A percentile compares a stretch with the other conserved stretches of the same genome.
Evolutionary conservation across 2,329 filamentous ascomycete genomes (phyloP).

Genomic region (Alternaria sp.): DNA sequence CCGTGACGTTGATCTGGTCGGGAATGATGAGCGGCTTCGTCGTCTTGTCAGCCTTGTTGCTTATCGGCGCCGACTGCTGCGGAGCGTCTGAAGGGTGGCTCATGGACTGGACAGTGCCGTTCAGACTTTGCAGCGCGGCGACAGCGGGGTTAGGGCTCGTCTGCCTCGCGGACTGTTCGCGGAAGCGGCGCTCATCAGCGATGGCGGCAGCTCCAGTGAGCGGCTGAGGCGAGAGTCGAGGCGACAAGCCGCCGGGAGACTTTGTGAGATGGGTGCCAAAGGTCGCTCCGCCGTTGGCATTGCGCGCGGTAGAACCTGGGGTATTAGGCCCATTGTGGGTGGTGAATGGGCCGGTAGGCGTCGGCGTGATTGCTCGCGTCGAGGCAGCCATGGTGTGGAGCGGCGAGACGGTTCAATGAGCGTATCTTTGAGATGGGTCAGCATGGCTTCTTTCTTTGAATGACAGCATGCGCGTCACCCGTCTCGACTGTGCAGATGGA

Average conservation of each 20-base stretch:
- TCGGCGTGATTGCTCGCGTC: slow-evolving; percentile 52
- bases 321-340: slow-evolving; percentile 50
- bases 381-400: slow-evolving; percentile 51
- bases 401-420: not conserved
- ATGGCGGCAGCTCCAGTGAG: slow-evolving; percentile 58
- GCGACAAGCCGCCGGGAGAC: slow-evolving; percentile 51
- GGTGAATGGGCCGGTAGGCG: slow-evolving; percentile 49
- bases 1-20: slow-evolving; percentile 47
- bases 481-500: not conserved
- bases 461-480: not conserved
- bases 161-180: slow-evolving; percentile 51
- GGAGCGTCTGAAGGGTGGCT: slow-evolving; percentile 50
- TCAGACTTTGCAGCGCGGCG: slow-evolving; percentile 53
- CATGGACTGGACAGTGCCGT: slow-evolving; percentile 44
- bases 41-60: slow-evolving; percentile 56
- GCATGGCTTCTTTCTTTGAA: not conserved
- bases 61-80: slow-evolving; percentile 53
- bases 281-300: slow-evolving; percentile 36
- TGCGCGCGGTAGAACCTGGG: slow-evolving; percentile 43
- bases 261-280: slow-evolving; percentile 51
- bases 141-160: slow-evolving; percentile 58
- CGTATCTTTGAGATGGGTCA: slow-evolving; percentile 18
- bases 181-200: slow-evolving; percentile 54
- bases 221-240: slow-evolving; percentile 49
- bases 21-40: slow-evolving; percentile 59